These are phyloP conservation scores for Zygoascus hellenicus DNA, from an alignment of 1,139 yeast genomes.

Conservation along the genomic window DNA sequence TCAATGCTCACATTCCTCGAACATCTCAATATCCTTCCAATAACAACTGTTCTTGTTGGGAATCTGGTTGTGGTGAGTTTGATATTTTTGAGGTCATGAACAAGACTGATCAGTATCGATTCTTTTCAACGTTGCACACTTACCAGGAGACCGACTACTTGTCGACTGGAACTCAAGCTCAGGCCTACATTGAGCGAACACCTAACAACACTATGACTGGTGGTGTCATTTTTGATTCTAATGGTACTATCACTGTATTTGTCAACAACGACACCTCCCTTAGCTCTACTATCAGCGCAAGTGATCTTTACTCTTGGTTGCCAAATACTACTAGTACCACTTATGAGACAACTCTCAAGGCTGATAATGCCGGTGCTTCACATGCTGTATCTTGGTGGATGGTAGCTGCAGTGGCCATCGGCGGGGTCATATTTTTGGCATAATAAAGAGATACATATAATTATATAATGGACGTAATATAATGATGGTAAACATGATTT, in stretches of 20 bases:
- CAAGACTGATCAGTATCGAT: conserved; percentile 60
- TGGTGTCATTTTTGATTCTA: conserved; percentile 72
- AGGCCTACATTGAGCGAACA: conserved; percentile 83
- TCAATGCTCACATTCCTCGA: conserved; percentile 91
- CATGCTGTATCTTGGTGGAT: conserved; percentile 3
- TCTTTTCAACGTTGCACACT: conserved; percentile 76
- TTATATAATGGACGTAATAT: too few species aligned
- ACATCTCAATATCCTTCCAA: conserved; percentile 74
- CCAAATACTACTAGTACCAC: not conserved
- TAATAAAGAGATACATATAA: too few species aligned
- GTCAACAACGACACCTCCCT: conserved; percentile 51
- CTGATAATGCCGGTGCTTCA: not conserved
- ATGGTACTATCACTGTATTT: conserved; percentile 54
- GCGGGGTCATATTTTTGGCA: not conserved
- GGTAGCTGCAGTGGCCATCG: not conserved
- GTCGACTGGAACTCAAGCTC: conserved; percentile 62
- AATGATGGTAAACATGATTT: too few species aligned
- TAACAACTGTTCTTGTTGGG: conserved; percentile 84
- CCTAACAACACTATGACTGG: conserved; percentile 69
- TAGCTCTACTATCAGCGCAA: conserved; percentile 25
- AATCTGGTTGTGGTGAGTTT: conserved; percentile 92
- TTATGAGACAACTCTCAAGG: not conserved
- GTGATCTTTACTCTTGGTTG: conserved; percentile 8
- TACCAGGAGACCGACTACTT: conserved; percentile 64
- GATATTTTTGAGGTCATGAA: conserved; percentile 80